Conservation (phyloP, 208 protist species). For the Phytomonas francai region DNA sequence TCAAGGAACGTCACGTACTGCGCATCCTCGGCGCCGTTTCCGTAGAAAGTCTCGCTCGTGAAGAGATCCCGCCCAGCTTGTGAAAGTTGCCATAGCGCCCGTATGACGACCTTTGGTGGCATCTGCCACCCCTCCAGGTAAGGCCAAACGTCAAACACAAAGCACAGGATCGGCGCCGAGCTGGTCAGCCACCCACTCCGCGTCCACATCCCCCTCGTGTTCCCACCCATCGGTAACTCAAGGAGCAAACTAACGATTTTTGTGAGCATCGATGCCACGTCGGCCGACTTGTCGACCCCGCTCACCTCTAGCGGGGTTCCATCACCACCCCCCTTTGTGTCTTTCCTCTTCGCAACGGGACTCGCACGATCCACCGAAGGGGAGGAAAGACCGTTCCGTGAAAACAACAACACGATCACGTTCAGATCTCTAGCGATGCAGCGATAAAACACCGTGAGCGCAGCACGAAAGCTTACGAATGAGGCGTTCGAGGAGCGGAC, state of each 20-base stretch:
- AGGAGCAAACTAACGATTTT: conserved; percentile 28
- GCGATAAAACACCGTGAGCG: neutral
- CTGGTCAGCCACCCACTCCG: conserved; percentile 13
- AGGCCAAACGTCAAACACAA: conserved; percentile 33
- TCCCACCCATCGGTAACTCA: conserved; percentile 19
- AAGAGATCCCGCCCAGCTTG: conserved; percentile 20
- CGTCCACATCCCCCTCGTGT: conserved; percentile 10
- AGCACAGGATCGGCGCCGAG: conserved; percentile 25
- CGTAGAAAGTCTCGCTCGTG: neutral
- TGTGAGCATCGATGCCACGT: conserved; percentile 19
- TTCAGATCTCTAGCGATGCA: conserved; percentile 3
- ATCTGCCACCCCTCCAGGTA: conserved; percentile 21
- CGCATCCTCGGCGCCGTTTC: conserved; percentile 6
- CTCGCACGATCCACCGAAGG: too few species aligned
- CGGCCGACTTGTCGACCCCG: conserved; percentile 13
- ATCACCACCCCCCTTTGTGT: conserved; percentile 1
- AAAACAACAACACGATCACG: conserved; percentile 9
- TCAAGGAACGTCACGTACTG: too few species aligned
- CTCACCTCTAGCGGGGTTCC: conserved; percentile 3
- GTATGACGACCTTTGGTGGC: conserved; percentile 22
- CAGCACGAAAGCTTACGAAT: neutral
- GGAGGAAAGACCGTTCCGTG: too few species aligned
- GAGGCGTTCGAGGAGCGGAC: neutral
- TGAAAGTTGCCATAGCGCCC: conserved; percentile 24
- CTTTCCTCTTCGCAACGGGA: too few species aligned